These are phyloP conservation scores for Penicillium atrosanguineum DNA, from an alignment of 495 filamentous ascomycete genomes.

Conservation along the genomic window DNA sequence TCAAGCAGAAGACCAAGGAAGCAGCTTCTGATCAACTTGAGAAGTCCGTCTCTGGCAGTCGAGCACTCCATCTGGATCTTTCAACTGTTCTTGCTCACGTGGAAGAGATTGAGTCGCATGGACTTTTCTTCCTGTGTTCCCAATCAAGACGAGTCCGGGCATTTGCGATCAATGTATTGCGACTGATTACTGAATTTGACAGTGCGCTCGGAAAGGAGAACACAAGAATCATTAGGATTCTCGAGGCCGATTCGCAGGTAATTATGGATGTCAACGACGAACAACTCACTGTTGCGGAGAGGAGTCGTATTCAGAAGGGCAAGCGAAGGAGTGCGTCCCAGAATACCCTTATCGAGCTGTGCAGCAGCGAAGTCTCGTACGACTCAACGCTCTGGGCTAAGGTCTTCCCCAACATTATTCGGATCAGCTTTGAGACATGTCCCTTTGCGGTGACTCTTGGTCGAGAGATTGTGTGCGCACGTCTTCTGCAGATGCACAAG, in stretches of 20 bases:
- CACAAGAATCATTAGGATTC: constrained; percentile 79
- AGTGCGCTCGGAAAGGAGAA: constrained; percentile 79
- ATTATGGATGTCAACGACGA: constrained; percentile 93
- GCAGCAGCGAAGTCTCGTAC: constrained; percentile 91
- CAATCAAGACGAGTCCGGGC: constrained; percentile 85
- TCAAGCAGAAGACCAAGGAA: constrained; percentile 79
- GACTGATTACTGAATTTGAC: constrained; percentile 92
- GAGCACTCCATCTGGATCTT: constrained; percentile 75
- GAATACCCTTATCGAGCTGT: constrained; percentile 87
- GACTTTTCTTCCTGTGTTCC: constrained; percentile 96
- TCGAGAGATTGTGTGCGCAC: constrained; percentile 85
- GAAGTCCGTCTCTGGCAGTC: constrained; percentile 50
- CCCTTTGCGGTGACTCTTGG: constrained; percentile 86
- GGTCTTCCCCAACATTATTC: constrained; percentile 92
- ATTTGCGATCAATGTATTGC: constrained; percentile 88
- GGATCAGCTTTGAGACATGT: constrained; percentile 86
- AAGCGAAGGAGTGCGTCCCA: constrained; percentile 80
- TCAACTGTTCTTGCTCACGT: constrained; percentile 87
- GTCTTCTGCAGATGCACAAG: constrained; percentile 88
- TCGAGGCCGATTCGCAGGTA: constrained; percentile 83
- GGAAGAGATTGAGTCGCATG: constrained; percentile 95
- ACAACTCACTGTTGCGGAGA: constrained; percentile 84
- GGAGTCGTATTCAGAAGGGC: constrained; percentile 87
- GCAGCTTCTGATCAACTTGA: constrained; percentile 62
- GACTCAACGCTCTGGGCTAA: constrained; percentile 97